A percentile compares a stretch with the other conserved stretches of the same genome.
These are phyloP conservation scores for Pyracantha coccinea DNA, from an alignment of 331 rosid species.

Conservation along the genomic window DNA sequence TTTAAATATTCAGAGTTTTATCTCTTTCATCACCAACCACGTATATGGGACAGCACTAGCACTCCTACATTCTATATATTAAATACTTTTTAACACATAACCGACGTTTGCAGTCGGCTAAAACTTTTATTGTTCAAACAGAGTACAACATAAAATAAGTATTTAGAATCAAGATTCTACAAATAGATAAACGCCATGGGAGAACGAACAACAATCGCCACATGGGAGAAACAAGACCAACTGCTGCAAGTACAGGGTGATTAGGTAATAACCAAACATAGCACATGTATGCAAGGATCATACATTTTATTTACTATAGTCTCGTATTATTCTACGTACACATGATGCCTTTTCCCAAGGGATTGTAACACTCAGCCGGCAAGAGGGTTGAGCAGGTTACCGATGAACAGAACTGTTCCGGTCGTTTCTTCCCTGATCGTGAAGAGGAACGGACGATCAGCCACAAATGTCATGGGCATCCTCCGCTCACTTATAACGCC, in stretches of 20 bases:
- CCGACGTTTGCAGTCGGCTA: too few species aligned
- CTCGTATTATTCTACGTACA: neutral
- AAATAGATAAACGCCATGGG: neutral
- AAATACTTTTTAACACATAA: too few species aligned
- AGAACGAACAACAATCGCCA: neutral
- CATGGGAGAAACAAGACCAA: neutral
- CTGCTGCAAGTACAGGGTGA: neutral
- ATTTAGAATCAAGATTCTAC: too few species aligned
- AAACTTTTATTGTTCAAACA: too few species aligned
- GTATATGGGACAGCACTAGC: too few species aligned
- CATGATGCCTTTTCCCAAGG: too few species aligned
- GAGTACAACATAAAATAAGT: too few species aligned
- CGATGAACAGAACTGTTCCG: slow-evolving; percentile 53
- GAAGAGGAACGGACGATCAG: slow-evolving; percentile 73
- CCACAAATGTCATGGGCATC: slow-evolving; percentile 26
- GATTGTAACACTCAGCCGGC: slow-evolving; percentile 7
- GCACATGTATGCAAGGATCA: neutral
- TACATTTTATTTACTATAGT: neutral
- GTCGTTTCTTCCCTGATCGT: slow-evolving; percentile 55
- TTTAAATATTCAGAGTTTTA: too few species aligned
- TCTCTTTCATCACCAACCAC: too few species aligned
- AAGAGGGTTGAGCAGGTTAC: slow-evolving; percentile 73
- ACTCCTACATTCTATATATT: too few species aligned
- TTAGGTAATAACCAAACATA: neutral
- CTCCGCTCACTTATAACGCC: slow-evolving; percentile 9